Conservation (phyloP, 202 grass and related monocot species). For the Eragrostis tef region DNA sequence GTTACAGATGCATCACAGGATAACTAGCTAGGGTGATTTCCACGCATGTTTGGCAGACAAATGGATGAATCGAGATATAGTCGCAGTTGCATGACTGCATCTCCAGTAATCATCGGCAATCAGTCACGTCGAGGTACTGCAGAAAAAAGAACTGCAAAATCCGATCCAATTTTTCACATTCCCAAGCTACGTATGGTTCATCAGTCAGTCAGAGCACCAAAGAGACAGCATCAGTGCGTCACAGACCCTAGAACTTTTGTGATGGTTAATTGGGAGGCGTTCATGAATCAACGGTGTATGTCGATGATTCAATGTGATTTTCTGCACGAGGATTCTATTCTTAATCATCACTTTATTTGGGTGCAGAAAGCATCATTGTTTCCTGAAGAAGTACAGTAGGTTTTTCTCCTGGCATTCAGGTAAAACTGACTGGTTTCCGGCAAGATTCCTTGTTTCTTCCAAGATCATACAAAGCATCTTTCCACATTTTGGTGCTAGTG, state of each 20-base stretch:
- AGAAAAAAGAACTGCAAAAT: no score
- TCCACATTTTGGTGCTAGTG: neutral
- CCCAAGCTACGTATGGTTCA: neutral
- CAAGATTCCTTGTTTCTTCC: constrained; percentile 9
- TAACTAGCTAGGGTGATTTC: no score
- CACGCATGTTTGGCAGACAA: no score
- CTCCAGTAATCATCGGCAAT: no score
- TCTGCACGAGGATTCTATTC: neutral
- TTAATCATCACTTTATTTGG: neutral
- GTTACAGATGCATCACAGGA: no score
- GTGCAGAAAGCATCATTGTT: neutral
- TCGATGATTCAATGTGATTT: neutral
- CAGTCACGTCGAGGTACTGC: no score
- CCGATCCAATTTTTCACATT: no score
- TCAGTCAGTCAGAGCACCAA: neutral
- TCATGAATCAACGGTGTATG: neutral
- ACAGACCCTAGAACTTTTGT: neutral
- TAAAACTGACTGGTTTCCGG: neutral
- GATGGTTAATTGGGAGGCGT: neutral
- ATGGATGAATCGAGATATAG: neutral
- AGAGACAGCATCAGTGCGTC: neutral
- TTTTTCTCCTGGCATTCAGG: neutral
- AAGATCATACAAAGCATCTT: neutral
- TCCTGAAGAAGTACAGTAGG: neutral
- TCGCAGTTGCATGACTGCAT: constrained; percentile 11